Percentiles rank a stretch among this genome's conserved stretches.
phyloP scores from a whole-genome alignment of 352 stramenopile species.

The Globisporangium echinulatum region DNA sequence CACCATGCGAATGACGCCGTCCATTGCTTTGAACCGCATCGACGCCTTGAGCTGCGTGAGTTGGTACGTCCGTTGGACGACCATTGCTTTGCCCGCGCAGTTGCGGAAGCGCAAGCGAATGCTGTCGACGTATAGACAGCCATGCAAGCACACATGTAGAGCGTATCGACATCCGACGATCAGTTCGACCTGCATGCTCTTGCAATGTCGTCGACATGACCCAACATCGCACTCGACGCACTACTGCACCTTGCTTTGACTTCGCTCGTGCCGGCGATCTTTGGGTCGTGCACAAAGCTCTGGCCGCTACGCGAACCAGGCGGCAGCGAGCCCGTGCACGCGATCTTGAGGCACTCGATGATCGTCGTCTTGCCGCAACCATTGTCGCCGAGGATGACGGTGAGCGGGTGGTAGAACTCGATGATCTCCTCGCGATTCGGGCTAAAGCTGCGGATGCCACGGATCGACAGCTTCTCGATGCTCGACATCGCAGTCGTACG shows the following conservation, averaged over 20 bases:
- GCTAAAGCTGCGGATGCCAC: slow-evolving; percentile 97
- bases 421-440: slow-evolving; percentile 93
- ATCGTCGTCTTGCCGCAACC: slow-evolving; percentile 99
- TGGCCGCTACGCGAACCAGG: slow-evolving; percentile 86
- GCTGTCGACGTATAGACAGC: slow-evolving; percentile 14
- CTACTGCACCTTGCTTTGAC: slow-evolving; percentile 51
- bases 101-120: slow-evolving; percentile 92
- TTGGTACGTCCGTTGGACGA: slow-evolving; percentile 94
- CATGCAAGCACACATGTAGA: not conserved
- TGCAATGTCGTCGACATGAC: too few species aligned
- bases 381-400: slow-evolving; percentile 97
- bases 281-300: slow-evolving; percentile 97
- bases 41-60: slow-evolving; percentile 90
- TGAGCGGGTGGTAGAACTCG: slow-evolving; percentile 98
- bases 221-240: not conserved
- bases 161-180: too few species aligned
- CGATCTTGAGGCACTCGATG: slow-evolving; percentile 99
- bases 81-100: slow-evolving; percentile 74
- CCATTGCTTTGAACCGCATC: slow-evolving; percentile 94
- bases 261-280: slow-evolving; percentile 89
- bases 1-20: slow-evolving; percentile 92
- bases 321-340: slow-evolving; percentile 92
- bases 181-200: too few species aligned
- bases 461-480: slow-evolving; percentile 98
- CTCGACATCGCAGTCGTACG: slow-evolving; percentile 84